Base-by-base conservation (phyloP, 352 stramenopile species). In the Phytophthora syringae region DNA sequence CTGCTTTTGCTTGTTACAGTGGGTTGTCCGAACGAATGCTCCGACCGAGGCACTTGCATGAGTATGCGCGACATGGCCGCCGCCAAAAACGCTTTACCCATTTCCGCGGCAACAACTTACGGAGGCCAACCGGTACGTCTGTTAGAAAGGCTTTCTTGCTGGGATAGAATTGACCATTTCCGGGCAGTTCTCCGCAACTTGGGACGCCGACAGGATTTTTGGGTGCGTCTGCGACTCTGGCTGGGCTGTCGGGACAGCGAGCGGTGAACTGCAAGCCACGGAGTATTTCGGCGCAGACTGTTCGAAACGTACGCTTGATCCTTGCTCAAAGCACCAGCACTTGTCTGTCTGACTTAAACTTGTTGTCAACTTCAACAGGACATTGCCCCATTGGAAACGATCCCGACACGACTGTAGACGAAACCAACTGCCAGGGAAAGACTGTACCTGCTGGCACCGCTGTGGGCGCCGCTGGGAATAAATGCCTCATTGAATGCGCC, bases 401-500 rank as follows among this genome's bases (percentile, higher is more conserved):
- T 52, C 90, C 90, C 0, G 69, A 80, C 7, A 96, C 77, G 0
- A 64, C 44, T 44, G 54, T 49, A 16, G 77, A 96, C 59, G 90
- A 97, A 71, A 94, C 83, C 9, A 63, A 95, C 37, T 97, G 92
- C 60, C 55, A 76, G 0, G 80, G 77, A 25, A 74, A 79, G 13
- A 61, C 61, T 12, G 71, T 84, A 2, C 61, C 73, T 1, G 82
- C 74, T 11, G 76, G 85, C 3, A 70, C 69, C 10, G 60, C 60
- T 0, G 52, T 79, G 2, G 90, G 90, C 1, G 57, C 37, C 7
- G 32, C 64, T 25, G 89, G 89, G 12, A 98, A 98, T 72, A 37
- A 92, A 11, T 98, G 93, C 64, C 88, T 97, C 34, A 77, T 96
- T 15, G 93, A 98, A 55, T 98, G 94, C 70, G 96, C 86, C 11